Evolutionary conservation across 306 rosid genomes (phyloP).

Genomic region (Cicer yamashitae): DNA sequence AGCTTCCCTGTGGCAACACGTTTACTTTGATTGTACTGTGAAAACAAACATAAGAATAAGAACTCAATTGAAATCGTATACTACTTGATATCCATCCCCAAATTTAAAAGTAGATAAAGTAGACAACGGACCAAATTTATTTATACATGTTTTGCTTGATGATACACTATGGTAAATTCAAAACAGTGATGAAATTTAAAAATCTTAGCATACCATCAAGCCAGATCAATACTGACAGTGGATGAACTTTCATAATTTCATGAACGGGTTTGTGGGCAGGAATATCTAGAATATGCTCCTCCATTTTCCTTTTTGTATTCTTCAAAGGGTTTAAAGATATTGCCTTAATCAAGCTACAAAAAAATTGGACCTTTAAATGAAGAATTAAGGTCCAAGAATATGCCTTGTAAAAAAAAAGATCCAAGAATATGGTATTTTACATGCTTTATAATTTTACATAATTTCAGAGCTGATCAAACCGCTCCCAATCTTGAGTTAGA

Average conservation of each 20-base stretch:
- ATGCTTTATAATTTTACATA: conserved; percentile 24
- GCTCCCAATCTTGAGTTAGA: conserved; percentile 60
- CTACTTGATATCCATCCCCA: not conserved
- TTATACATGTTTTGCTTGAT: not conserved
- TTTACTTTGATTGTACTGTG: too few species aligned
- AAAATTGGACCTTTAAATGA: conserved; percentile 41
- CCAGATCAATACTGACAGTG: not conserved
- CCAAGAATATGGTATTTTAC: conserved; percentile 37
- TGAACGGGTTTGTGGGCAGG: not conserved
- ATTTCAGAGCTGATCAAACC: conserved; percentile 51
- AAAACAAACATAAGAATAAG: not conserved
- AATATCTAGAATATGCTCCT: conserved; percentile 16
- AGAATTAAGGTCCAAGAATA: conserved; percentile 35
- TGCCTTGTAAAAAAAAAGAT: conserved; percentile 5
- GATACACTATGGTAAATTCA: not conserved
- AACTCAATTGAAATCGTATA: not conserved
- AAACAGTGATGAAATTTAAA: not conserved
- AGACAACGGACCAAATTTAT: not conserved
- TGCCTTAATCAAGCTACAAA: conserved; percentile 25
- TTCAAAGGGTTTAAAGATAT: conserved; percentile 12
- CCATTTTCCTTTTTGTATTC: conserved; percentile 7
- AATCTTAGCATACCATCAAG: not conserved
- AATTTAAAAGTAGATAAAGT: conserved; percentile 19
- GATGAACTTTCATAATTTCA: not conserved
- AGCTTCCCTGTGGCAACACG: too few species aligned